Conservation (phyloP, 768 basidiomycete species). For the Mycena amicta region DNA sequence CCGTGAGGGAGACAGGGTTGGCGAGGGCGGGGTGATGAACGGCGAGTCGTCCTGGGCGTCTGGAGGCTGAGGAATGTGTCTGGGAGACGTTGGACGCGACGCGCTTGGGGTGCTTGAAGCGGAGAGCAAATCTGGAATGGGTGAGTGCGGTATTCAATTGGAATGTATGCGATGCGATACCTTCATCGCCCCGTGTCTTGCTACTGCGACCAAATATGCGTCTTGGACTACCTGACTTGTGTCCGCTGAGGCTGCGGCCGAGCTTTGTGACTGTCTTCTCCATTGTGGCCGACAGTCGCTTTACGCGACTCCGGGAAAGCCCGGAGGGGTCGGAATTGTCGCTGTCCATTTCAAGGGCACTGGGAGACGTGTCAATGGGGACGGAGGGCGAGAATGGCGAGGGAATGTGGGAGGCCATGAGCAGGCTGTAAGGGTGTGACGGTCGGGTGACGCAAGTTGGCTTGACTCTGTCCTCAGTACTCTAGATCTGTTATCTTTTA, state of each 20-base stretch:
- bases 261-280: constrained; percentile 66
- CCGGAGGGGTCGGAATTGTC: constrained; percentile 29
- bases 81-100: constrained; percentile 35
- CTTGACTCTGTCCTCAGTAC: not conserved
- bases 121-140: constrained; percentile 25
- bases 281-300: constrained; percentile 50
- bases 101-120: constrained; percentile 35
- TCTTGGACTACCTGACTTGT: constrained; percentile 30
- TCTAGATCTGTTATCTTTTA: no score
- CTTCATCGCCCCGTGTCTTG: constrained; percentile 42
- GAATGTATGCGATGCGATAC: constrained; percentile 21
- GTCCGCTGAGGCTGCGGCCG: constrained; percentile 56
- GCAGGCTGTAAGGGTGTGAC: constrained; percentile 27
- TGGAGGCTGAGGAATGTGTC: constrained; percentile 13
- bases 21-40: constrained; percentile 77
- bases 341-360: constrained; percentile 33
- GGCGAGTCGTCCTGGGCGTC: constrained; percentile 52
- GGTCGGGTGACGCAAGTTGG: not conserved
- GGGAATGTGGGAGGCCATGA: constrained; percentile 1
- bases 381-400: constrained; percentile 25
- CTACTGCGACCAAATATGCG: constrained; percentile 58
- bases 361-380: constrained; percentile 35
- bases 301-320: constrained; percentile 48
- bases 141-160: constrained; percentile 13
- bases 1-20: constrained; percentile 47